Conservation (phyloP, 2,329 filamentous ascomycete genomes). For the Cladophialophora psammophila region DNA sequence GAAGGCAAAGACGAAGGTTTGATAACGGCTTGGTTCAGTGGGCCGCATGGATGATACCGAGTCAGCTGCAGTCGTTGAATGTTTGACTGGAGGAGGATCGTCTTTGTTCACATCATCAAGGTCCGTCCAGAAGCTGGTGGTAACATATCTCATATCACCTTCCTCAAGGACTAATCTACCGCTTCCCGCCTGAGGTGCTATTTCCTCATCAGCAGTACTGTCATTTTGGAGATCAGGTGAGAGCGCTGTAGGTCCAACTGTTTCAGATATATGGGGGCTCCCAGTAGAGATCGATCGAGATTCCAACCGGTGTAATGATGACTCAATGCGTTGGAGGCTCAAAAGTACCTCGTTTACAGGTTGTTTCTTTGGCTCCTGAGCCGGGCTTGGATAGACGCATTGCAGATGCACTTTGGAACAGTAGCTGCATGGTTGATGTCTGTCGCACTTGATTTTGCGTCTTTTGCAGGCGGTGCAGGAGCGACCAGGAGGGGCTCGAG, state of each 20-base stretch:
- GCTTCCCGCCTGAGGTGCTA: constrained; percentile 12
- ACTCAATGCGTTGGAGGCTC: constrained; percentile 24
- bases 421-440: constrained; percentile 73
- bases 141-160: constrained; percentile 66
- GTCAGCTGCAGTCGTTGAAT: no score
- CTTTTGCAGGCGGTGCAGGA: constrained; percentile 76
- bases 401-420: constrained; percentile 50
- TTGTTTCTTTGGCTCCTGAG: constrained; percentile 34
- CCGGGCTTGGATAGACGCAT: constrained; percentile 44
- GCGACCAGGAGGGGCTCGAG: no score
- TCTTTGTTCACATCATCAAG: constrained; percentile 59
- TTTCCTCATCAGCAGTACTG: no score
- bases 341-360: constrained; percentile 10
- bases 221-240: no score
- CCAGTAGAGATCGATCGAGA: not conserved
- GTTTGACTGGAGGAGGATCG: no score
- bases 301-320: constrained; percentile 19
- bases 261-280: not conserved
- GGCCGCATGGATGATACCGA: not conserved
- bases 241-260: not conserved
- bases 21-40: not conserved
- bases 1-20: constrained; percentile 5
- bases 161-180: constrained; percentile 66
- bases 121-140: constrained; percentile 66
- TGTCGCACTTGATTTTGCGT: constrained; percentile 80